Evolutionary conservation across 352 stramenopile species (phyloP), one percentile per base, ranked within the genome.

Genomic region (Globisporangium middletonii): DNA sequence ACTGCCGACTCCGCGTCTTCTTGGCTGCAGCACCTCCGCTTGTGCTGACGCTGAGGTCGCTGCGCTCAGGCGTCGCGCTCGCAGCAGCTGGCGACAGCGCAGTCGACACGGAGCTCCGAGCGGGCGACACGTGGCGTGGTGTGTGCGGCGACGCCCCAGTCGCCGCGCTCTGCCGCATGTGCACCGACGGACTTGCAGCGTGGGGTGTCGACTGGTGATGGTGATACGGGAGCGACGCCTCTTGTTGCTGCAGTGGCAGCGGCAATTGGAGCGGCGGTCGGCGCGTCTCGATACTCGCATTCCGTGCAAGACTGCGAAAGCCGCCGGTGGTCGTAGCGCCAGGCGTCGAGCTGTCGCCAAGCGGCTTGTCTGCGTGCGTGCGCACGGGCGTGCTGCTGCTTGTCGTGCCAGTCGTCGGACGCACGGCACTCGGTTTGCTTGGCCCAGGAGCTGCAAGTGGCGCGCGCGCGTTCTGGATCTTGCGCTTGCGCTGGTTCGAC

Each of bases 1-100:
- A 93, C 58, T 93, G 75, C 4, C 73, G 73, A 51, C 73, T 85
- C 2, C 73, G 69, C 2, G 74, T 72, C 23, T 63, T 63, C 57
- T 65, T 65, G 19, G 51, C 30, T 4, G 37, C 35, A 28, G 18
- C 33, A 28, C 41, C 67, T 23, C 23, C 23, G 23, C 23, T 23
- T 23, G 23, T 23, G 23, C 23, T 23, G 23, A 23, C 23, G 23
- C 23, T 23, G 23, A 23, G 23, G 23, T 23, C 23, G 23, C 23
- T 23, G 23, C 13, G 16, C 16, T 48, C 43, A 4, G 18, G 11
- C 4, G n/a, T 48, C 26, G 33, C 11, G 8, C 33, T 9, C 8
- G 33, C 33, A 38, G 33, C 33, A 38, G 33, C 19, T 38, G 59
- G 8, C 28, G 33, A 38, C 33, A 38, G 33, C 3, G 33, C 33